These are phyloP conservation scores for Sphagnum tenellum DNA, from an alignment of 225 moss, liverwort and hornwort genomes.

Conservation along the genomic window DNA sequence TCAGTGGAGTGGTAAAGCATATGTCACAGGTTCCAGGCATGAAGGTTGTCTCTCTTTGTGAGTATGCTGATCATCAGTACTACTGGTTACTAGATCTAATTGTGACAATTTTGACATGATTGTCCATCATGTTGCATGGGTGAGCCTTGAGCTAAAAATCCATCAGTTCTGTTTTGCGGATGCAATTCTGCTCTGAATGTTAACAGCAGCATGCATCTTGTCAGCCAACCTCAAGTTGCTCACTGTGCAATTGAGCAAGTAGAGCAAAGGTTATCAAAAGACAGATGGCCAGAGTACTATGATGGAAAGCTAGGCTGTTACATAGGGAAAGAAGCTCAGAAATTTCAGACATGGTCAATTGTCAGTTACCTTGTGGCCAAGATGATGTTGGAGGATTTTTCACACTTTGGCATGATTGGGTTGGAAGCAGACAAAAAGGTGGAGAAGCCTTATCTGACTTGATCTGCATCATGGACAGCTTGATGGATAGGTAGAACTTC, in stretches of 20 bases:
- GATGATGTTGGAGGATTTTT: constrained; percentile 47
- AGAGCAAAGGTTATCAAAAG: constrained; percentile 28
- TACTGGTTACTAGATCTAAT: too few relatives aligned
- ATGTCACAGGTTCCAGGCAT: too few relatives aligned
- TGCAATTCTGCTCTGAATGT: constrained; percentile 47
- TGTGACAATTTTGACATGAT: too few relatives aligned
- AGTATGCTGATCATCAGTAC: too few relatives aligned
- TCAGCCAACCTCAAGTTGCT: constrained; percentile 34
- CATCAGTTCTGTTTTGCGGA: not conserved
- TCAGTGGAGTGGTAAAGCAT: too few relatives aligned
- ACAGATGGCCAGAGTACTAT: constrained; percentile 50
- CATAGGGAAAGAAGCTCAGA: constrained; percentile 41
- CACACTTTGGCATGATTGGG: constrained; percentile 48
- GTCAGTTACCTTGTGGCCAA: constrained; percentile 43
- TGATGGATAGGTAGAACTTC: too few relatives aligned
- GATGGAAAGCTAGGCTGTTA: constrained; percentile 48
- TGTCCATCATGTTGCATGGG: too few relatives aligned
- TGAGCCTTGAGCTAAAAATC: too few relatives aligned
- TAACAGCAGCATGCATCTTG: constrained; percentile 49
- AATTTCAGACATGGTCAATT: constrained; percentile 47
- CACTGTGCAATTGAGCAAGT: constrained; percentile 35
- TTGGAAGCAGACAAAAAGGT: constrained; percentile 48
- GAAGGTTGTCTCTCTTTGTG: too few relatives aligned
- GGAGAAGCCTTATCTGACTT: constrained; percentile 30
- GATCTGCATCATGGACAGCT: constrained; percentile 32